Percentiles rank a stretch among this genome's conserved stretches.
phyloP scores from a whole-genome alignment of 1,284 basidiomycete species.

The Irpex sp. region DNA sequence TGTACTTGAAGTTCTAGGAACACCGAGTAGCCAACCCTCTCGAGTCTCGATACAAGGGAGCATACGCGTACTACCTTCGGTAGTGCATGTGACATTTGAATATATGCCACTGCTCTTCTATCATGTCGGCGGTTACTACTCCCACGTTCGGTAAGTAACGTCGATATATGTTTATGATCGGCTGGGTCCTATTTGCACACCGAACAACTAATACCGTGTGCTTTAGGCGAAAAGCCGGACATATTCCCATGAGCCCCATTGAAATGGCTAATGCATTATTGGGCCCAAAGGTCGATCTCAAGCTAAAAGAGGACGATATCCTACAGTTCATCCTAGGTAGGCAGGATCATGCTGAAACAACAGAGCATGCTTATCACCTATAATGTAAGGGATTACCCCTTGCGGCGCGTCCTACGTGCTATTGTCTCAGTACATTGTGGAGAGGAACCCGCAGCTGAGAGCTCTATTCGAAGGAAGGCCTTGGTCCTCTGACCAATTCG shows the following conservation, averaged over 20 bases:
- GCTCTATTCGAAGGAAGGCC: slow-evolving; percentile 7
- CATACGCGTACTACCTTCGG: too few species aligned
- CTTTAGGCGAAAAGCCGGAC: not conserved
- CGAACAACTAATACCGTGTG: not conserved
- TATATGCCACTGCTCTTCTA: slow-evolving; percentile 22
- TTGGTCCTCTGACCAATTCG: slow-evolving; percentile 15
- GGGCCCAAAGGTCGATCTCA: not conserved
- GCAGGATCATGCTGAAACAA: not conserved
- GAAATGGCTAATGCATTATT: not conserved
- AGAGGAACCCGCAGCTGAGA: not conserved
- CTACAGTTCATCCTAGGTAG: not conserved
- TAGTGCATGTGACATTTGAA: not conserved
- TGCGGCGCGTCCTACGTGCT: slow-evolving; percentile 33
- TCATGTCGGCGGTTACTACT: slow-evolving; percentile 29
- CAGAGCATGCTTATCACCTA: not conserved
- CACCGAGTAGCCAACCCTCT: too few species aligned
- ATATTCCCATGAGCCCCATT: not conserved
- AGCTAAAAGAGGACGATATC: not conserved
- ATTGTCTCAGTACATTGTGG: slow-evolving; percentile 16
- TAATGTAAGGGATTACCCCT: slow-evolving; percentile 24
- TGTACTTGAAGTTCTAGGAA: too few species aligned
- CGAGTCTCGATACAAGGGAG: not conserved
- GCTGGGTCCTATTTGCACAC: not conserved
- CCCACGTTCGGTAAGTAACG: slow-evolving; percentile 22
- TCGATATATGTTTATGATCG: not conserved